These are phyloP conservation scores for Heliosperma pusillum DNA, from an alignment of 148 eudicot genomes.

Conservation along the genomic window DNA sequence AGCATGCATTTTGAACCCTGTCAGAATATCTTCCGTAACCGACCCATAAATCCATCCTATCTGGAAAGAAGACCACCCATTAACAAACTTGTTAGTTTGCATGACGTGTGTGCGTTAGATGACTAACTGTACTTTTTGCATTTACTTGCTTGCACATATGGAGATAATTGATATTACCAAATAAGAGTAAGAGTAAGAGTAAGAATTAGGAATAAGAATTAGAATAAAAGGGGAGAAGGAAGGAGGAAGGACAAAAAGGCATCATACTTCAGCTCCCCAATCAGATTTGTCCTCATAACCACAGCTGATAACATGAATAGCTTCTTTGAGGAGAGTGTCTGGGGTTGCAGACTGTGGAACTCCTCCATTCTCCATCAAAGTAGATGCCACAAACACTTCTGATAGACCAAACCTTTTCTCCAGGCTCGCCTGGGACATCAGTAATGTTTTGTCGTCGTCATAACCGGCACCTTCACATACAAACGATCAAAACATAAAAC, in stretches of 20 bases:
- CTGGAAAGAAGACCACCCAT: conserved; percentile 30
- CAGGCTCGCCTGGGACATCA: conserved; percentile 72
- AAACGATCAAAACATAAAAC: conserved; percentile 7
- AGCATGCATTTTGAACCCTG: conserved; percentile 97
- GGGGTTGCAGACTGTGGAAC: conserved; percentile 53
- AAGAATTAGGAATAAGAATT: no score
- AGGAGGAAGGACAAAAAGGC: not conserved
- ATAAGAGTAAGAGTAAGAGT: no score
- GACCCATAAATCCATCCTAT: conserved; percentile 99
- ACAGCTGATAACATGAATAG: conserved; percentile 95
- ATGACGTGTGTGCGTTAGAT: not conserved
- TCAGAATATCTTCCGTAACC: conserved; percentile 92
- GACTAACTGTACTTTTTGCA: not conserved
- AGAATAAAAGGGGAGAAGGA: no score
- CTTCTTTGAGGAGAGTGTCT: conserved; percentile 82
- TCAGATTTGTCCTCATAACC: conserved; percentile 92
- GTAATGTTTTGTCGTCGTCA: conserved; percentile 66
- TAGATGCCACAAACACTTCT: conserved; percentile 82
- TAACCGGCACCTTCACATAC: conserved; percentile 50
- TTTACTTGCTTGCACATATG: not conserved
- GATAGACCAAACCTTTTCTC: conserved; percentile 95
- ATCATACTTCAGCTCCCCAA: conserved; percentile 92
- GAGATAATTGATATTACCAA: not conserved
- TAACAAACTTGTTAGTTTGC: not conserved
- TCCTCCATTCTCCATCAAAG: conserved; percentile 78